Conservation (phyloP, 2,329 filamentous ascomycete genomes). For the Madurella mycetomatis region DNA sequence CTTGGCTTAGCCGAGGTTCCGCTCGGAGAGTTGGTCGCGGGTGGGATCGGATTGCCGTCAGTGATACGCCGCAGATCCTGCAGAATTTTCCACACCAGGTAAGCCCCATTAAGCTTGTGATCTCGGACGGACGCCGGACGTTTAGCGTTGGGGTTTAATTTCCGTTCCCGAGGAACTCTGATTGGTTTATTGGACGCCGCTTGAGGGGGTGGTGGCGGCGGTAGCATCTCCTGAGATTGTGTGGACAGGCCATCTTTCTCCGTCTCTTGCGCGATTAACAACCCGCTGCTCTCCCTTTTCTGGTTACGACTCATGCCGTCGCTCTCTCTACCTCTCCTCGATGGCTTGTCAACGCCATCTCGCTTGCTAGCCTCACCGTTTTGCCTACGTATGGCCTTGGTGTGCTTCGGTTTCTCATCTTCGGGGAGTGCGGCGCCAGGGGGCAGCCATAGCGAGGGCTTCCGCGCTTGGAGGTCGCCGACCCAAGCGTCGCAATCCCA, state of each 20-base stretch:
- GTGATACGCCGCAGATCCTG: conserved; percentile 35
- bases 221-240: neutral
- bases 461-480: conserved; percentile 53
- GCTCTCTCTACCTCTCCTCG: conserved; percentile 28
- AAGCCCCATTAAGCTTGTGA: conserved; percentile 43
- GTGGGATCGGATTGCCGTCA: conserved; percentile 17
- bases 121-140: conserved; percentile 44
- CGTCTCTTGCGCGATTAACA: neutral
- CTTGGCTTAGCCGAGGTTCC: conserved; percentile 8
- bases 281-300: conserved; percentile 5
- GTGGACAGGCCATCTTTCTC: neutral
- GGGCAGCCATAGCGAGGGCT: conserved; percentile 57
- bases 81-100: conserved; percentile 41
- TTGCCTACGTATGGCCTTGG: conserved; percentile 27
- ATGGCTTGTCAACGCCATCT: conserved; percentile 8
- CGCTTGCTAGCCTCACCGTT: conserved; percentile 18
- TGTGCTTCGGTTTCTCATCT: conserved; percentile 39
- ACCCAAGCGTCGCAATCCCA: conserved; percentile 76
- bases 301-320: conserved; percentile 19
- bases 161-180: conserved; percentile 26
- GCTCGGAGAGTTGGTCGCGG: conserved; percentile 1
- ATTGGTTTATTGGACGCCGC: conserved; percentile 4
- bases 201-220: conserved; percentile 3
- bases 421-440: conserved; percentile 36
- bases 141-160: conserved; percentile 30